phyloP scores from a whole-genome alignment of 2,329 filamentous ascomycete genomes.

The Fusarium continuum region DNA sequence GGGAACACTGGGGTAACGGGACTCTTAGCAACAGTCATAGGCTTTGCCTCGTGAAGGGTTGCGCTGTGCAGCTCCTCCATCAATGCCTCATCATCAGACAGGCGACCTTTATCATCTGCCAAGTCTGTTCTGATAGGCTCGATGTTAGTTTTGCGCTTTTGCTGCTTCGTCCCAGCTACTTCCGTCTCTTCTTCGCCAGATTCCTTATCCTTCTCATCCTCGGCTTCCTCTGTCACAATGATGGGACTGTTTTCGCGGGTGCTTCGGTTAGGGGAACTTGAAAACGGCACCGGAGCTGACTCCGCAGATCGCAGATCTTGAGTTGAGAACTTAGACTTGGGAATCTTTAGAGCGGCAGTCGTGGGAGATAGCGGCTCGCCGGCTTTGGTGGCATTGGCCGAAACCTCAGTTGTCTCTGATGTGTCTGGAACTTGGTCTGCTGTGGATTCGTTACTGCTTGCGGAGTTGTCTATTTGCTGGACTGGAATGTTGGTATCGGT shows the following conservation, averaged over 20 bases:
- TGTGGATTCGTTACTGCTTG: slow-evolving; percentile 22
- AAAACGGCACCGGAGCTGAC: slow-evolving; percentile 17
- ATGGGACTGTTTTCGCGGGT: slow-evolving; percentile 13
- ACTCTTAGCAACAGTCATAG: slow-evolving; percentile 82
- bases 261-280: slow-evolving; percentile 11
- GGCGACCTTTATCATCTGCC: slow-evolving; percentile 51
- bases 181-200: slow-evolving; percentile 5
- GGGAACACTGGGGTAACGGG: slow-evolving; percentile 75
- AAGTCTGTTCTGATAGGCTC: slow-evolving; percentile 67
- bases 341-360: slow-evolving; percentile 33
- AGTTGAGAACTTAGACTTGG: slow-evolving; percentile 43
- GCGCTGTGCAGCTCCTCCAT: slow-evolving; percentile 88
- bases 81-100: slow-evolving; percentile 78
- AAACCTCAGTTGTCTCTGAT: slow-evolving; percentile 21
- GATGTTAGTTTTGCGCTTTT: slow-evolving; percentile 49
- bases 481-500: slow-evolving; percentile 34
- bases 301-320: slow-evolving; percentile 42
- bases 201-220: slow-evolving; percentile 6
- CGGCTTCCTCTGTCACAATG: slow-evolving; percentile 18
- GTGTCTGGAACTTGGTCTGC: slow-evolving; percentile 29
- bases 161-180: slow-evolving; percentile 26
- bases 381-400: slow-evolving; percentile 12
- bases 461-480: slow-evolving; percentile 9
- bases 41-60: slow-evolving; percentile 83
- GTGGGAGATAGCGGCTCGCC: slow-evolving; percentile 25